Base-by-base conservation (phyloP, 345 rosid genomes). In the Populus euphratica region DNA sequence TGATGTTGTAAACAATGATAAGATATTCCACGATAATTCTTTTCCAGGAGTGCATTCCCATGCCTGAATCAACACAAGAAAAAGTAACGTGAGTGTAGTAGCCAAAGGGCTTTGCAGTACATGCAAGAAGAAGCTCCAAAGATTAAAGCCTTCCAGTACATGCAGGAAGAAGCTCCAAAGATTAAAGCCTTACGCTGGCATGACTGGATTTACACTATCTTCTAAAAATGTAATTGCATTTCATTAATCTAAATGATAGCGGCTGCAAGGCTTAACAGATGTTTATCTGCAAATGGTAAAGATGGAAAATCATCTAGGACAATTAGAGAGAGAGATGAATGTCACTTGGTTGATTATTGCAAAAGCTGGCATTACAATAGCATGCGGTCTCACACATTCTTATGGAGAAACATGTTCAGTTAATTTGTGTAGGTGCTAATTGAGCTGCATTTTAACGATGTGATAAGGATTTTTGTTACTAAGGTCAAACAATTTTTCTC, bases 21-120 rank as follows among this genome's bases (percentile, higher is more conserved):
- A 76, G 38, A 92, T 76, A 82, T 95, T 93, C 99, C 99, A 95
- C n/a, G 79, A 74, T 73, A 87, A 81, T 84, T 92, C 92, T 79
- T 87, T 93, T 82, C 91, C 93, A 76, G 93, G 76, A 83, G 86
- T 79, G 84, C 99, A 95, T 73, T 93, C 98, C 97, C 91, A 93
- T 56, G 88, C 90, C 99, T 93, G 83, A 33, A 63, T 75, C 78
- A 69, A 72, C 33, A 50, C 14, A 18, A 8, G 20, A 68, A 82
- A 8, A 61, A 54, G 20, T 16, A 38, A 5, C 33, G 33, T 18
- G 12, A 3, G 13, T n/a, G 70, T 74, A 61, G 14, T 36, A 23
- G 36, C 9, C 16, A 35, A 69, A 69, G 13, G 20, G 25, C 29
- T 16, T 8, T 21, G 25, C 27, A 65, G 2, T 11, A 65, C 5